Base-by-base conservation (phyloP, 2,329 filamentous ascomycete genomes). In the Amauroascus verrucosus region DNA sequence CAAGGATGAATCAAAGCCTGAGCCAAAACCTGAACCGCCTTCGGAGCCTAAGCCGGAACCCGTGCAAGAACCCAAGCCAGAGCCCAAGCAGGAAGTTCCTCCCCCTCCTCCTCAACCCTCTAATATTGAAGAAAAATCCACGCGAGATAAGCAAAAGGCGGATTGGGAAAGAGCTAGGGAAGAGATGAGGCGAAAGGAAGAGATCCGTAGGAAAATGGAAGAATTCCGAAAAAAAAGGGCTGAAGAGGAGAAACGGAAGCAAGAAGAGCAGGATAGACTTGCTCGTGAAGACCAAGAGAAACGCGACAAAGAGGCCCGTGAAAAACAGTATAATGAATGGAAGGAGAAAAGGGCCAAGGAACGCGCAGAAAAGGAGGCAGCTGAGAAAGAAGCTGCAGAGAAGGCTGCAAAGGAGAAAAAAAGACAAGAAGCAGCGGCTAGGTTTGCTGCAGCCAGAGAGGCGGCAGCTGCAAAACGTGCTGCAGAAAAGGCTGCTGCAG, bases 261-360 rank as follows among this genome's bases (percentile, higher is more conserved):
- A 70, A 51, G 63, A 63, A 46, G 63, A 70, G 48, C 63, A 67
- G 2, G 69, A 72, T 54, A 64, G 66, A 24, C 67, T 71, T 53
- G 67, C 65, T 6, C 69, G 70, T 62, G 69, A 72, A 54, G 67
- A 68, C 45, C 63, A 71, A 50, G 62, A 63, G 40, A 62, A 70
- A 51, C 64, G 66, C 1, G 70, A 72, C 53, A 65, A 67, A 22
- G 70, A 72, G 53, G 65, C 64, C 8, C 69, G 70, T 61, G 70
- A 72, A 55, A 64, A 64, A 37, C 67, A 71, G 51, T 58, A 70
- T 30, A 64, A 64, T 38, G 67, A 70, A 57, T 67, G 67, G 30
- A 67, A 66, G 40, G 68, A 71, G 57, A 68, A 70, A 52, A 61
- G 70, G 16, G 69, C 71, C 8, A 55, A 54, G 33, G 59, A 61